A percentile compares a stretch with the other conserved stretches of the same genome.
These are phyloP conservation scores for Aegilops speltoides DNA, from an alignment of 176 grass and related monocot genomes.

Conservation along the genomic window DNA sequence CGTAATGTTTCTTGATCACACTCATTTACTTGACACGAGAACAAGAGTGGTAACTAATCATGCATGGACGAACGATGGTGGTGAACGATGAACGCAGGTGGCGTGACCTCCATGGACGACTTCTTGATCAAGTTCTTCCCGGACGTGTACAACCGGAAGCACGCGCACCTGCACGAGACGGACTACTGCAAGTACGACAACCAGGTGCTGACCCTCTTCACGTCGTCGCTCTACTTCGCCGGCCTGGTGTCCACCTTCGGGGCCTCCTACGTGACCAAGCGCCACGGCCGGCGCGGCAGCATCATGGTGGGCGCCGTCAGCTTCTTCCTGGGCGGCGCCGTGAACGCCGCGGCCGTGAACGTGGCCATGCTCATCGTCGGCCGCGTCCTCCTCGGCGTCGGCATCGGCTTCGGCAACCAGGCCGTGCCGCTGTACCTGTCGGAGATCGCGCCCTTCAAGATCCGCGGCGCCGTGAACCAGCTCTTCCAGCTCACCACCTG, in stretches of 20 bases:
- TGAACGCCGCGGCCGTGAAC: constrained; percentile 73
- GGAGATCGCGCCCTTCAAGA: constrained; percentile 83
- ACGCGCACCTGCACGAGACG: constrained; percentile 71
- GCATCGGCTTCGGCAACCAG: constrained; percentile 97
- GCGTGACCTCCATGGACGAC: constrained; percentile 96
- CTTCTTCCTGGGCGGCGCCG: constrained; percentile 81
- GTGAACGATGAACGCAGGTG: constrained; percentile 43
- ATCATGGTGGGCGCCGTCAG: constrained; percentile 89
- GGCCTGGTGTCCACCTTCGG: constrained; percentile 90
- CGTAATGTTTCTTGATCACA: too few relatives aligned
- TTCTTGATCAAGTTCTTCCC: constrained; percentile 89
- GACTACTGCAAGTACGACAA: constrained; percentile 99
- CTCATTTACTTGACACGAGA: too few relatives aligned
- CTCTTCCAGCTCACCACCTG: constrained; percentile 96
- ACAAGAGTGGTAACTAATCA: background rate
- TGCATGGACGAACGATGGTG: background rate
- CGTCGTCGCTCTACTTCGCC: constrained; percentile 92
- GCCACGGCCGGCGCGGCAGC: constrained; percentile 56
- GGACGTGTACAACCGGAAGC: constrained; percentile 61
- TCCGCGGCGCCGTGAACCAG: constrained; percentile 94
- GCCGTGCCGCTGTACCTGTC: constrained; percentile 93
- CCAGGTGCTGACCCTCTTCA: constrained; percentile 93
- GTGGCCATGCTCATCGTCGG: constrained; percentile 86
- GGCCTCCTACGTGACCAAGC: constrained; percentile 74
- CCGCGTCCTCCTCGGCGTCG: constrained; percentile 78